Base-by-base conservation (phyloP, 305 asterid genomes). In the Rubia peregrina region DNA sequence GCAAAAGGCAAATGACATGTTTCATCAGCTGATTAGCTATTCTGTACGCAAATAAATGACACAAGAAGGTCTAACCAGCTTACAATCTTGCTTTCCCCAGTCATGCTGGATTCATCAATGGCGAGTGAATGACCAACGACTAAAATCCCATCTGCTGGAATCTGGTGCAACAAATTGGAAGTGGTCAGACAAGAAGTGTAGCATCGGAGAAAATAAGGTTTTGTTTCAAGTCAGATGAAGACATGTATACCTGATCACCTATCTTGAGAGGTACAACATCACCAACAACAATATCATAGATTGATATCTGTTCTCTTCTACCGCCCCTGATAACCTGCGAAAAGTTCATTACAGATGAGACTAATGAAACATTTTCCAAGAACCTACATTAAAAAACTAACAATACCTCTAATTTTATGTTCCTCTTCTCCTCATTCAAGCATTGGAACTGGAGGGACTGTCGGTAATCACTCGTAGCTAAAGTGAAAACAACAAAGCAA, bases 21-120 rank as follows among this genome's bases (percentile, higher is more conserved):
- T 48, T 13, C 55, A 51, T 77, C 68, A 84, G 83, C 74, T 70
- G 66, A 73, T 68, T 64, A 78, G n/a, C 17, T 64, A 76, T 67
- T 77, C 70, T 71, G 69, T 49, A 72, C 71, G 65, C 19, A 14
- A 22, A 75, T 48, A 65, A 33, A 79, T 48, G 68, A 67, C 71
- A 73, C 40, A 65, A 79, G 59, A 82, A 80, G 65, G 66, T 81
- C 80, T 77, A 81, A 85, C 77, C 85, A 81, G 82, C 96, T 88
- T 85, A 91, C 98, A 78, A 86, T 83, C 89, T 92, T 91, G 96
- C 99, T 93, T 86, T 93, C 98, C 61, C 98, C 98, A 5, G 98
- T 93, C 98, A 93, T 93, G 87, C 98, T 93, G 70, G 99, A 94
- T 83, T 94, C 96, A 77, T 94, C 99, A 71, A 94, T 83, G 79